Conservation (phyloP, 1,139 yeast species). For the Saccharomycopsis crataegensis region DNA sequence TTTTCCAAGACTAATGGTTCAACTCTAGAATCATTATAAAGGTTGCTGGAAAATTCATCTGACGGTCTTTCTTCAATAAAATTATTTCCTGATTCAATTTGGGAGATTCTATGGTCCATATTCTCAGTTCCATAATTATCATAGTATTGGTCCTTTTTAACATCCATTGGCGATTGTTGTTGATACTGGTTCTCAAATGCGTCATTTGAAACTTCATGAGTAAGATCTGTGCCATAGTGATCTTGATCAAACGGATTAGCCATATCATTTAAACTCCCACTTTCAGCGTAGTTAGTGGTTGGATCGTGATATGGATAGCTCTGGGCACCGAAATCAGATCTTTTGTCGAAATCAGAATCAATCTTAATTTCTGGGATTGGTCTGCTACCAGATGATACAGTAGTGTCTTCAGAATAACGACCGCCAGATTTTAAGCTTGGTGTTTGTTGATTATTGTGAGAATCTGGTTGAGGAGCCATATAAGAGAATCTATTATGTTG, state of each 20-base stretch:
- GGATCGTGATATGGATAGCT: slow-evolving; percentile 10
- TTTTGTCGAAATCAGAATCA: slow-evolving; percentile 9
- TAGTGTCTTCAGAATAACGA: not conserved
- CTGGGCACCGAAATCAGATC: not conserved
- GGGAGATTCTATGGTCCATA: slow-evolving; percentile 9
- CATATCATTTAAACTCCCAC: not conserved
- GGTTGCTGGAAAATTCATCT: not conserved
- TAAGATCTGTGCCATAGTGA: not conserved
- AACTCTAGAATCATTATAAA: not conserved
- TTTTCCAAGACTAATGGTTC: not conserved
- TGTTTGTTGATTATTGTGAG: not conserved
- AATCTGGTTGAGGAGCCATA: not conserved
- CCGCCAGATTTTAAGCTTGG: not conserved
- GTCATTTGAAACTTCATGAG: not conserved
- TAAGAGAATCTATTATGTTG: not conserved
- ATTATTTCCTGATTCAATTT: slow-evolving; percentile 5
- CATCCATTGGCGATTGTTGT: not conserved
- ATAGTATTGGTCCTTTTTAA: slow-evolving; percentile 6
- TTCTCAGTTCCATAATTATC: slow-evolving; percentile 13
- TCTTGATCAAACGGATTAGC: slow-evolving; percentile 9
- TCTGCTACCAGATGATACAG: not conserved
- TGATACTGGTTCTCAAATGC: not conserved
- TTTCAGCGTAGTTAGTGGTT: not conserved
- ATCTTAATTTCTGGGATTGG: slow-evolving; percentile 11
- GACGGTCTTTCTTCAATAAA: slow-evolving; percentile 13